Evolutionary conservation across 2,329 filamentous ascomycete genomes (phyloP), one percentile per base, ranked within the genome.

Genomic region (Dichotomopilus funicola): DNA sequence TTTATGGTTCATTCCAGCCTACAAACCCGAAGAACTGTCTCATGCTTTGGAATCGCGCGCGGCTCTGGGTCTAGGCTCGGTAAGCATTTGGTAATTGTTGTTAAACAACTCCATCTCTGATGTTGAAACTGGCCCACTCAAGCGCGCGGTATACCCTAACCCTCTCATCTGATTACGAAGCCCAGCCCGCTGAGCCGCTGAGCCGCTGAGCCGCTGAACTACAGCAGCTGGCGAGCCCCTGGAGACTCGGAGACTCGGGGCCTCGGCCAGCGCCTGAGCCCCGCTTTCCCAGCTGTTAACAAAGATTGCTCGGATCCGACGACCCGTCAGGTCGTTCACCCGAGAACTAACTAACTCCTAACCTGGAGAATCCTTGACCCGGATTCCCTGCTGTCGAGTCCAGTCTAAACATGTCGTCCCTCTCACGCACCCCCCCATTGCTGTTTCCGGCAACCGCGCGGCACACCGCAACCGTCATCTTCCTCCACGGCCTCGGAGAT

Each of bases 401-500:
- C 36, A 37, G 37, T 44, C n/a, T 41, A 44, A 63, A 61, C 56
- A 62, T 66, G 64, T 53, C 67, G 42, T 61, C 68, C 6, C 50
- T 71, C 37, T 58, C 66, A n/a, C 66, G 70, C 42, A 53, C 69
- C 31, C 68, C 73, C 12, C 82, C 84, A 11, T 76, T 94, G 53
- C 79, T 94, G 19, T 85, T 95, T 58, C 89, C 89, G 34, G 89
- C 91, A 42, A 75, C 88, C 37, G 88, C 82, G 68, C 83, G 83
- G 68, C 94, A 97, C 73, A 96, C 94, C 40, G 91, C 91, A 31
- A 96, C 92, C 3, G 87, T 97, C 65, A 97, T 99, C 66, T 91
- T 96, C 72, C 80, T 89, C 51, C 94, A 99, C 71, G 94, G 94
- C 11, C 78, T 99, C 41, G 94, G 94, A 60, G 94, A 97, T 69